Evolutionary conservation across 2,329 filamentous ascomycete genomes (phyloP).

Genomic region (Cercospora beticola): DNA sequence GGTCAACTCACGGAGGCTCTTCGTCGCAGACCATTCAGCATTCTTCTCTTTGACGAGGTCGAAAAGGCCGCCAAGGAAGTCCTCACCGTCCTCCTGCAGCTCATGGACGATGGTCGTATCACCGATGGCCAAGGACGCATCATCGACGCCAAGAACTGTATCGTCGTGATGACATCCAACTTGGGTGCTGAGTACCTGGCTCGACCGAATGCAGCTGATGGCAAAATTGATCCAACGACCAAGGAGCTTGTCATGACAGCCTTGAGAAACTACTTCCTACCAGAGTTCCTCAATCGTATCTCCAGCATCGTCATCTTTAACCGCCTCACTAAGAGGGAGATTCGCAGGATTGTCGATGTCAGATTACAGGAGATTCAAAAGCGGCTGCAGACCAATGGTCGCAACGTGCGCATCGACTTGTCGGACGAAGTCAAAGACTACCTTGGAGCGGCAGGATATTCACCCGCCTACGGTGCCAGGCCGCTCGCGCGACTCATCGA

Average conservation of each 20-base stretch:
- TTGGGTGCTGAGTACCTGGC: conserved; percentile 91
- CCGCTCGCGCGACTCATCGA: conserved; percentile 89
- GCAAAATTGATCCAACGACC: conserved; percentile 81
- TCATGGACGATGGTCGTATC: conserved; percentile 98
- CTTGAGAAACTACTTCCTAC: conserved; percentile 92
- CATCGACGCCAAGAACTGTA: conserved; percentile 95
- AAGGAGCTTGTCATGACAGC: conserved; percentile 87
- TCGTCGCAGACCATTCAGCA: conserved; percentile 93
- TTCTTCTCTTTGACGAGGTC: conserved; percentile 94
- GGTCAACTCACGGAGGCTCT: conserved; percentile 94
- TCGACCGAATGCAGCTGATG: conserved; percentile 73
- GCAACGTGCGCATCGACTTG: conserved; percentile 82
- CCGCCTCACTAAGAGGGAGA: conserved; percentile 83
- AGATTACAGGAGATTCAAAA: conserved; percentile 87
- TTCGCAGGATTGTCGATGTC: conserved; percentile 92
- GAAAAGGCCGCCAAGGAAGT: conserved; percentile 99
- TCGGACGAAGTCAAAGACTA: conserved; percentile 88
- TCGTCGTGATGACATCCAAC: conserved; percentile 99
- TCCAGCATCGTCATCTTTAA: conserved; percentile 97
- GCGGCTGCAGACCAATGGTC: conserved; percentile 78
- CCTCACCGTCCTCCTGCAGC: conserved; percentile 92
- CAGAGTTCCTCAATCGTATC: conserved; percentile 98
- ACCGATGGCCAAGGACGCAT: conserved; percentile 96
- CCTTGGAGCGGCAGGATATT: conserved; percentile 87
- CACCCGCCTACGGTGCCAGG: conserved; percentile 88